Evolutionary conservation across 441 rosid species (phyloP), one percentile per base, ranked within the genome.

Genomic region (Brassica balearica): DNA sequence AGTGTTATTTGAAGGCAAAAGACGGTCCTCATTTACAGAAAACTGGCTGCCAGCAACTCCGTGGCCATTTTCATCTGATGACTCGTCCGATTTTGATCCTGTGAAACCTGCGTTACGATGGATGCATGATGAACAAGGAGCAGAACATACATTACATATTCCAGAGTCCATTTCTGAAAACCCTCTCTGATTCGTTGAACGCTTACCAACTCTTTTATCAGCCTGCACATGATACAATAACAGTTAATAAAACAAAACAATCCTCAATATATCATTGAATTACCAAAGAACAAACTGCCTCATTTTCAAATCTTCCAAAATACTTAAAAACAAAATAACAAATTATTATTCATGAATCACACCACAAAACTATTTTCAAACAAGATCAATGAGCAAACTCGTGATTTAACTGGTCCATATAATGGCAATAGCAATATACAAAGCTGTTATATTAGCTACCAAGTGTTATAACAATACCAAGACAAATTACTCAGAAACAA

Each of bases 91-190:
- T 79, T 89, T 90, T 41, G 87, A 85, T 77, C 85, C 94, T 88
- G 85, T 85, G 77, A 69, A 77, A 81, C 81, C 85, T 68, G 73
- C 72, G 76, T 81, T 86, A 72, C 73, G 88, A 81, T 92, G 97
- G 91, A 86, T 88, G 80, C 98, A 95, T 65, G 96, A 95, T 73
- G 96, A 90, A 85, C 97, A 89, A 82, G 96, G 92, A 73, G 96
- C 88, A 66, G 85, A 91, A 78, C 93, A 91, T 68, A 87, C 89
- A 82, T 90, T 90, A 80, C 96, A 90, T 72, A 90, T 94, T 83
- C 97, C 95, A 74, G 93, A 91, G 82, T 90, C 93, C 74, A 75
- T 79, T 81, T 75, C 78, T 23, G 77, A 67, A 72, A 20, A 80
- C 85, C 71, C 83, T 79, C 82, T 87, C 80, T 75, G 88, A 84